These are phyloP conservation scores for Populus hybrid DNA, from an alignment of 441 rosid genomes.

Conservation along the genomic window DNA sequence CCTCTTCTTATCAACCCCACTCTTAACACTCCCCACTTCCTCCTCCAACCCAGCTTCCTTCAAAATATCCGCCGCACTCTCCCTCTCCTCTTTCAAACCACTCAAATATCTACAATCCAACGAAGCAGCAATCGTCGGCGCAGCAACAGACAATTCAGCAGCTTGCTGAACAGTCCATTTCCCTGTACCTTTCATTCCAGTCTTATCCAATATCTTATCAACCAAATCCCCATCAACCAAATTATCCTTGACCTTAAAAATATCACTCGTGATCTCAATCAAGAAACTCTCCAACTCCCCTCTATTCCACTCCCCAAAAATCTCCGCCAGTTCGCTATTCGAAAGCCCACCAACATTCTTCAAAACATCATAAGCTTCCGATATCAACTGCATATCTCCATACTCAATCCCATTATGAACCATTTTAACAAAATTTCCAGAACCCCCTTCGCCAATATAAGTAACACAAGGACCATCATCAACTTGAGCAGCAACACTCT, in stretches of 20 bases:
- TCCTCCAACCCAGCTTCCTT: conserved; percentile 77
- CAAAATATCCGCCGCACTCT: conserved; percentile 52
- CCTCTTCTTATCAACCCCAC: conserved; percentile 69
- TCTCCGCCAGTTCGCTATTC: conserved; percentile 64
- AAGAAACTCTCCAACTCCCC: conserved; percentile 92
- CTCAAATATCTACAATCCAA: conserved; percentile 85
- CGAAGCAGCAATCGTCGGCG: conserved; percentile 90
- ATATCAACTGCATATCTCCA: no score
- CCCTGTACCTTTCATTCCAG: conserved; percentile 97
- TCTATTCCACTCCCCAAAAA: conserved; percentile 68
- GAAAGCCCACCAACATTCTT: conserved; percentile 74
- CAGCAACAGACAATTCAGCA: conserved; percentile 58
- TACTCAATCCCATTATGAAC: no score
- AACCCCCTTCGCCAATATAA: no score
- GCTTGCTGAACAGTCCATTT: conserved; percentile 68
- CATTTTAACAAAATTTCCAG: no score
- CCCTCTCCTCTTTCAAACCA: conserved; percentile 88
- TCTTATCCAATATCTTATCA: conserved; percentile 89
- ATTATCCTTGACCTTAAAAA: conserved; percentile 76
- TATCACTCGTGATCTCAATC: conserved; percentile 81
- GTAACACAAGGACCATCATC: no score
- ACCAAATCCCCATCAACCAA: conserved; percentile 63
- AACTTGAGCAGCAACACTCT: conserved; percentile 49
- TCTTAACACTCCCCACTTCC: conserved; percentile 38
- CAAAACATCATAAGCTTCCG: no score